Percentiles rank a stretch among this genome's conserved stretches.
These are phyloP conservation scores for Solanum chmielewskii DNA, from an alignment of 257 asterid genomes.

Conservation along the genomic window DNA sequence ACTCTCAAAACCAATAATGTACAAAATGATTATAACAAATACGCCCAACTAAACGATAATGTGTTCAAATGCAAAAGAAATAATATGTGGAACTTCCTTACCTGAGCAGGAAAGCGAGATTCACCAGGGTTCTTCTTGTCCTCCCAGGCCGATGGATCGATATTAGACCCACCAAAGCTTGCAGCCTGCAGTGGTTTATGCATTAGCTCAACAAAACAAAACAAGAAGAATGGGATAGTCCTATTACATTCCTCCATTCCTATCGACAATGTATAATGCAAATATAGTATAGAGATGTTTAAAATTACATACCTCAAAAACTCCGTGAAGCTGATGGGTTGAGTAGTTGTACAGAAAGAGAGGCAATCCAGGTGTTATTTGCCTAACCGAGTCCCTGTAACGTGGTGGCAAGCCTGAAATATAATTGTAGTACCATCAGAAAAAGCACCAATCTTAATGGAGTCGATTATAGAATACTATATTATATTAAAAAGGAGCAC, in stretches of 20 bases:
- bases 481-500: not conserved
- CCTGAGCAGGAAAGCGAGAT: constrained; percentile 98
- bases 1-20: too few species aligned
- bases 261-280: not conserved
- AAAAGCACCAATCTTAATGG: not conserved
- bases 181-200: constrained; percentile 47
- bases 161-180: constrained; percentile 87
- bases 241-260: not conserved
- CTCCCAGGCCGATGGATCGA: constrained; percentile 96
- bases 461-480: not conserved
- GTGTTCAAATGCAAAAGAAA: not conserved
- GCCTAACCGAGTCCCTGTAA: constrained; percentile 81
- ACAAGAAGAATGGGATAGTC: not conserved
- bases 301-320: constrained; percentile 67
- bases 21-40: not conserved
- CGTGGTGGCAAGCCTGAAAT: constrained; percentile 85
- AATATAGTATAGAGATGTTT: not conserved
- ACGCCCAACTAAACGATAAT: not conserved
- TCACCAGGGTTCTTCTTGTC: constrained; percentile 91
- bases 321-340: constrained; percentile 89
- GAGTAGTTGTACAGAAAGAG: constrained; percentile 88
- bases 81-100: not conserved
- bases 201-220: not conserved
- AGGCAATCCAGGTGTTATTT: constrained; percentile 88
- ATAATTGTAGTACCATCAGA: not conserved